Base-by-base conservation (phyloP, 2,329 filamentous ascomycete species). In the Basipetospora chlamydospora region DNA sequence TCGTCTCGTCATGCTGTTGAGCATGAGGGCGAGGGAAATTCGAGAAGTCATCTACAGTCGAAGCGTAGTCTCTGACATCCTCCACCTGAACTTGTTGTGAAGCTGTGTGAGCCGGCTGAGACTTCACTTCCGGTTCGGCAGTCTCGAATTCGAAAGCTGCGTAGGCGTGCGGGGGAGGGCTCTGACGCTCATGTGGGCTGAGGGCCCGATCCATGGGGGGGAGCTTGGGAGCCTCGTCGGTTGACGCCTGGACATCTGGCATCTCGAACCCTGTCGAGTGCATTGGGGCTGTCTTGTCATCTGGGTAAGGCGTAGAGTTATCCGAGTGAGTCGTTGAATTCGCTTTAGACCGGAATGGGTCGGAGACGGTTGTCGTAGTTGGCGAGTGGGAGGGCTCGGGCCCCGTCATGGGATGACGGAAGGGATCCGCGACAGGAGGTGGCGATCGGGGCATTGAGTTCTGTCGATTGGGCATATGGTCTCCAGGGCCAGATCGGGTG, bases 391-490 rank as follows among this genome's bases (percentile, higher is more conserved):
- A 18, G 13, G 29, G 36, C 16, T 38, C n/a, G n/a, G n/a, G n/a
- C n/a, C n/a, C n/a, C n/a, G n/a, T n/a, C n/a, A n/a, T n/a, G n/a
- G n/a, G n/a, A n/a, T n/a, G n/a, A n/a, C n/a, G 28, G 35, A 37
- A 42, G 9, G 42, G 42, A 20, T 43, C 40, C 18, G 41, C 38
- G 6, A 35, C 21, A 23, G 33, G 15, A 30, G 15, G 32, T 33
- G 13, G 32, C 21, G 12, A 38, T 21, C 17, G 28, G 22, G 34
- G 40, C 33, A 23, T 35, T 37, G 67, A 70, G 42, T 63, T 65
- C 38, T 62, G 57, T 3, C 58, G 60, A 18, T 53, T 51, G 40
- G 61, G 57, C 23, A n/a, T n/a, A n/a, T n/a, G n/a, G n/a, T n/a
- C n/a, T n/a, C n/a, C n/a, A n/a, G n/a, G n/a, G 42, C 42, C 43